Base-by-base conservation (phyloP, 2,329 filamentous ascomycete genomes). In the Penicillium palitans region DNA sequence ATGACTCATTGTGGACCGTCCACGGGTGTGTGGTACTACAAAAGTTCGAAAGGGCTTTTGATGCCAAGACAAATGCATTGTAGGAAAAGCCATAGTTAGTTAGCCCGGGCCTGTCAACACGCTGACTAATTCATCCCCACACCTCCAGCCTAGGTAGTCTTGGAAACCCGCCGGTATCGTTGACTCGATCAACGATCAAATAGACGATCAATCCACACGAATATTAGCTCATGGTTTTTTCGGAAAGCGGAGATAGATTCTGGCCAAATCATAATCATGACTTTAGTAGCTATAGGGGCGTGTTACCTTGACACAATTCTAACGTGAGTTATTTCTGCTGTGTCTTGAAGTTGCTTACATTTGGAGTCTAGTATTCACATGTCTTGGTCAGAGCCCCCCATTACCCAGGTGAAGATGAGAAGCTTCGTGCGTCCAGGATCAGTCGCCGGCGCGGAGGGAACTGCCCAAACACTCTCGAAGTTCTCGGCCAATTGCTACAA, bases 231-330 rank as follows among this genome's bases (percentile, higher is more conserved):
- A 13, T 24, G 9, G 10, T 29, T 6, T 7, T 47, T 48, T 15
- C 9, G 4, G 5, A 4, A 48, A 35, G 8, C 2, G 12, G 19
- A 48, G 4, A 19, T 12, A 33, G 0, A 33, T 21, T 2, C 21
- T n/a, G 17, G 15, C 17, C 5, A 17, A 19, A 19, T 37, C 25
- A 35, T 41, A 6, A 52, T 27, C 33, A 82, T 80, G 74, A 82
- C 84, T 63, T 78, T 90, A 60, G 76, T 90, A 52, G 82, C 86
- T 46, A 79, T 88, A 45, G 88, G 88, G 24, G 87, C 87, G 27
- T 88, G 87, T 65, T 90, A 90, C 74, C 75, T 90, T 39, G 88
- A 90, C 72, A 90, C 87, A 2, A 88, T 90, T 58, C 78, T 90
- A 41, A 86, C 80, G 87, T 82, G 77, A 73, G 75, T 72, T 51